These are phyloP conservation scores for Coniochaeta prunicola DNA, from an alignment of 2,329 filamentous ascomycete species.

Conservation along the genomic window DNA sequence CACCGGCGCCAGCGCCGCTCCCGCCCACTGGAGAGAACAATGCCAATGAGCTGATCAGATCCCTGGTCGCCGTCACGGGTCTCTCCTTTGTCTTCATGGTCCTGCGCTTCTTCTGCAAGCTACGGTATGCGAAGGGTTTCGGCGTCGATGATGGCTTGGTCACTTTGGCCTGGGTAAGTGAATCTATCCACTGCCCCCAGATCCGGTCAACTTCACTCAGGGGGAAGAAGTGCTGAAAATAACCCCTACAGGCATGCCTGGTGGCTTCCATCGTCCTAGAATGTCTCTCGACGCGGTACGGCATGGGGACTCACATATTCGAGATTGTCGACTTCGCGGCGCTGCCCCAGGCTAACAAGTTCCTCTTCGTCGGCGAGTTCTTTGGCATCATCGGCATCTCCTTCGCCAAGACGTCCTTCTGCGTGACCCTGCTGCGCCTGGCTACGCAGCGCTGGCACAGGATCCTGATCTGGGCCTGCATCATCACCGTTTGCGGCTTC, in stretches of 20 bases:
- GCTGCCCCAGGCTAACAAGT: neutral
- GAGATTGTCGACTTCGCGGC: neutral
- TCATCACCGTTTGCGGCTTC: constrained; percentile 2
- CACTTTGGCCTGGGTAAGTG: neutral
- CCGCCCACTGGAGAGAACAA: neutral
- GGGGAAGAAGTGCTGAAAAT: neutral
- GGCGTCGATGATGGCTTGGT: neutral
- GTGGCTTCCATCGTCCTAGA: neutral
- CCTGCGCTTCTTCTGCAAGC: neutral
- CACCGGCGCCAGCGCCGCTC: neutral
- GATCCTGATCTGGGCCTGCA: constrained; percentile 3
- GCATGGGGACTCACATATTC: neutral
- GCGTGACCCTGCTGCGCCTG: constrained; percentile 4
- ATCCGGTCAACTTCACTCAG: neutral
- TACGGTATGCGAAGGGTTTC: neutral
- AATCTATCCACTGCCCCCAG: neutral
- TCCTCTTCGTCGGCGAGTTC: constrained; percentile 1
- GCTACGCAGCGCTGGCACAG: constrained; percentile 4
- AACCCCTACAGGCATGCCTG: neutral
- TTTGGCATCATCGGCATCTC: constrained; percentile 2
- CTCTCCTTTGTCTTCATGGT: neutral
- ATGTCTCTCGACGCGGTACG: neutral
- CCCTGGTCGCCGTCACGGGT: neutral
- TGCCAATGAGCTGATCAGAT: neutral
- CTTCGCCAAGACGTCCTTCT: constrained; percentile 4